A percentile compares a stretch with the other conserved stretches of the same genome.
phyloP scores from a whole-genome alignment of 768 basidiomycete species.

The Lentinula sp. region DNA sequence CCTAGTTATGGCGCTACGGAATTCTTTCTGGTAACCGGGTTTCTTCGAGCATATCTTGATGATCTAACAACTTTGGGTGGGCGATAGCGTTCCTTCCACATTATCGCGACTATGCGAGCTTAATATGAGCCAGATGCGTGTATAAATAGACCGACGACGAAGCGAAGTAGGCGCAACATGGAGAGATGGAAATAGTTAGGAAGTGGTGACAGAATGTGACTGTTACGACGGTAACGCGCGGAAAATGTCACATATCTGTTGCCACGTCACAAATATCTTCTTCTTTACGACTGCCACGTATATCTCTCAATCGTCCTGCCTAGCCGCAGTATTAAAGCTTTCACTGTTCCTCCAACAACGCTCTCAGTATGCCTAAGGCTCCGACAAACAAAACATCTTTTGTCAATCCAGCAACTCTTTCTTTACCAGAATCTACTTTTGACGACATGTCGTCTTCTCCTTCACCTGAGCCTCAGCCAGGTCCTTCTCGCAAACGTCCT shows the following conservation, averaged over 20 bases:
- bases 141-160: no score
- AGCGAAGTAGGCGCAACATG: no score
- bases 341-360: background rate
- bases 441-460: slow-evolving; percentile 21
- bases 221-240: background rate
- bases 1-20: no score
- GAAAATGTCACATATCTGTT: background rate
- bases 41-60: no score
- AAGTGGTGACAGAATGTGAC: no score
- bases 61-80: no score
- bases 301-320: slow-evolving; percentile 9
- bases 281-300: slow-evolving; percentile 13
- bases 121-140: no score
- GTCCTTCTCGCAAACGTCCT: slow-evolving; percentile 69
- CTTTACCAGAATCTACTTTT: slow-evolving; percentile 25
- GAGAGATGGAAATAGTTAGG: no score
- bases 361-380: slow-evolving; percentile 8
- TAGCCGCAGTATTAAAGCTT: slow-evolving; percentile 7
- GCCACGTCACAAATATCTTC: background rate
- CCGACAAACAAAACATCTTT: slow-evolving; percentile 13
- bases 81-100: no score
- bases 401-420: slow-evolving; percentile 32
- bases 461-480: slow-evolving; percentile 17
- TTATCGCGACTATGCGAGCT: no score
- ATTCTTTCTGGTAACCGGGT: no score